Evolutionary conservation across 1,284 basidiomycete species (phyloP), one percentile per base, ranked within the genome.

Genomic region (Golubevia pallescens): DNA sequence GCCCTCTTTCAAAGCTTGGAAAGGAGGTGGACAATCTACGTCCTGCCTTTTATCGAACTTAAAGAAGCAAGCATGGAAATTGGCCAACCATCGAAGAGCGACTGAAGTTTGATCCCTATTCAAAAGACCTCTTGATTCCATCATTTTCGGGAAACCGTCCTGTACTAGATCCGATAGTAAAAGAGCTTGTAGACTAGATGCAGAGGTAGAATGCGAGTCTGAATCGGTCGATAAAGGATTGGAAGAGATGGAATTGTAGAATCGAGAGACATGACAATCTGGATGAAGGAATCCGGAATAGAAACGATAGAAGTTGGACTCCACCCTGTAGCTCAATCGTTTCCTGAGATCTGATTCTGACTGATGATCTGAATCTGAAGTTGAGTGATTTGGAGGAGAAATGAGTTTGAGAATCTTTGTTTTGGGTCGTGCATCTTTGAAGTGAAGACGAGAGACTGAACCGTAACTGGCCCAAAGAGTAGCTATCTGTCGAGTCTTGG

Each of bases 381-480:
- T 16, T 3, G 21, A 19, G 1, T 54, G n/a, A 2, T 19, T 16
- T 1, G 71, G 69, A 1, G 71, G 65, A 2, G 52, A 53, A 21
- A 73, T 68, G 5, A 52, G 59, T 53, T 75, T 75, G 54, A 75
- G 68, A 14, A 75, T 69, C 38, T 0, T 58, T 19, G 42, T 64
- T 2, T n/a, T 24, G 21, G 6, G 1, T 8, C 8, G 2, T 34
- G 24, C 19, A 34, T 55, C 56, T 55, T 57, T 28, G 19, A 75
- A 42, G 10, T 67, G 53, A n/a, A 71, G 54, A 21, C 66, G 65
- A 55, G 56, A 71, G 28, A 73, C 68, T 55, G 65, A 62, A 5
- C 74, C 74, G 62, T 73, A 75, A 0, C 71, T 71, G 16, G 68
- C 69, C 74, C 74, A 75, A 8, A 75, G 66, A 21, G 65, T 60